phyloP scores from a whole-genome alignment of 192 early-diverging fungal species.

The Rhizophlyctis rosea region DNA sequence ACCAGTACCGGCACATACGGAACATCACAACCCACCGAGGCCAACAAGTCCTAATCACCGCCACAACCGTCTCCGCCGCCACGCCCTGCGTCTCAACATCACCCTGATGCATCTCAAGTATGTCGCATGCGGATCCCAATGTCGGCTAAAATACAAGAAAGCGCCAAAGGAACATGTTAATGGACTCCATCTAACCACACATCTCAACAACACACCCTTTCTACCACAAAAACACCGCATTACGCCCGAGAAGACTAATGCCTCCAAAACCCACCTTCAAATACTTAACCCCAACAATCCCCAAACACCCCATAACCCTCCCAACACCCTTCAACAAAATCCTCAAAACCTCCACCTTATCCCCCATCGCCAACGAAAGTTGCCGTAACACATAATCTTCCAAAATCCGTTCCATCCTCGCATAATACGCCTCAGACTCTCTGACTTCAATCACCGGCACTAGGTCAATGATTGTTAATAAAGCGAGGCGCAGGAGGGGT shows the following conservation, averaged over 20 bases:
- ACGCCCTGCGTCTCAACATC: slow-evolving; percentile 28
- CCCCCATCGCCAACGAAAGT: slow-evolving; percentile 33
- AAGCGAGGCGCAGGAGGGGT: slow-evolving; percentile 19
- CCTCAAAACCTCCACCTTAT: slow-evolving; percentile 12
- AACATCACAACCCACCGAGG: slow-evolving; percentile 19
- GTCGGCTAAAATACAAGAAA: slow-evolving; percentile 11
- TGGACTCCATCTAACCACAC: too few species aligned
- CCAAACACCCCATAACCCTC: slow-evolving; percentile 2
- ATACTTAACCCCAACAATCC: slow-evolving; percentile 9
- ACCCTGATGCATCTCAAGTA: slow-evolving; percentile 28
- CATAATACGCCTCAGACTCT: slow-evolving; percentile 9
- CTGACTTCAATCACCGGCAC: slow-evolving; percentile 23
- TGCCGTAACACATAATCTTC: slow-evolving; percentile 32
- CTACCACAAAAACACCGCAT: too few species aligned
- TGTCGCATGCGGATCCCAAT: slow-evolving; percentile 19
- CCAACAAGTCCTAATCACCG: slow-evolving; percentile 17
- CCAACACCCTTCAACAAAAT: not conserved
- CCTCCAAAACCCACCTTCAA: slow-evolving; percentile 7
- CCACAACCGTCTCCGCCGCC: slow-evolving; percentile 12
- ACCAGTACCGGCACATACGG: too few species aligned
- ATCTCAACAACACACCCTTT: too few species aligned
- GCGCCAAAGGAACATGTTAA: not conserved
- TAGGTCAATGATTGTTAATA: slow-evolving; percentile 21
- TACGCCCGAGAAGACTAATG: slow-evolving; percentile 3
- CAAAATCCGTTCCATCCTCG: slow-evolving; percentile 21